Conservation (phyloP, 306 rosid genomes). For the Dryas alaskensis region DNA sequence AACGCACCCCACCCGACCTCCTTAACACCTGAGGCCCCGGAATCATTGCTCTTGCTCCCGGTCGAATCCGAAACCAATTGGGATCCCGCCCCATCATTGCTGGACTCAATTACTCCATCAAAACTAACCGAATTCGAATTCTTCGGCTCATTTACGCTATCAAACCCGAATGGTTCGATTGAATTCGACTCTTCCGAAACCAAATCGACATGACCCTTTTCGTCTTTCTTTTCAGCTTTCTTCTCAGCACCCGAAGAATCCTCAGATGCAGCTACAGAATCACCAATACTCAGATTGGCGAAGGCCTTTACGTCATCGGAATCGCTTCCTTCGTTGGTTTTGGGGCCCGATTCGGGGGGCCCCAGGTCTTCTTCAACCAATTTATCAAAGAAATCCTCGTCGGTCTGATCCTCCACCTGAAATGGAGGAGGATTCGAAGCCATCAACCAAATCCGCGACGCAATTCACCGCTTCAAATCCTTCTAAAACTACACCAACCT, state of each 20-base stretch:
- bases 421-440: conserved; percentile 81
- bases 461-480: conserved; percentile 25
- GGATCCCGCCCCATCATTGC: conserved; percentile 31
- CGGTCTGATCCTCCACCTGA: conserved; percentile 82
- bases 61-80: conserved; percentile 19
- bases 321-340: conserved; percentile 39
- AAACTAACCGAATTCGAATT: not conserved
- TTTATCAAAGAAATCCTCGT: conserved; percentile 89
- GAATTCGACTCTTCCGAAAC: conserved; percentile 38
- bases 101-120: conserved; percentile 9
- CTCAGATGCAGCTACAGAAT: conserved; percentile 37
- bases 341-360: conserved; percentile 30
- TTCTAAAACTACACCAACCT: not conserved
- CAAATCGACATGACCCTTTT: conserved; percentile 22
- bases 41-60: conserved; percentile 30
- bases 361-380: conserved; percentile 68
- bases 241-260: conserved; percentile 33
- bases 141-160: conserved; percentile 15
- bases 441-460: conserved; percentile 47
- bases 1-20: conserved; percentile 81
- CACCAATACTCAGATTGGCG: conserved; percentile 48
- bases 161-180: conserved; percentile 19
- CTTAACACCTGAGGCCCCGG: conserved; percentile 47
- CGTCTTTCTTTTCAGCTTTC: conserved; percentile 20
- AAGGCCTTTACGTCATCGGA: conserved; percentile 59